Base-by-base conservation (phyloP, 2,329 filamentous ascomycete genomes). In the Ascochyta clinopodiicola region DNA sequence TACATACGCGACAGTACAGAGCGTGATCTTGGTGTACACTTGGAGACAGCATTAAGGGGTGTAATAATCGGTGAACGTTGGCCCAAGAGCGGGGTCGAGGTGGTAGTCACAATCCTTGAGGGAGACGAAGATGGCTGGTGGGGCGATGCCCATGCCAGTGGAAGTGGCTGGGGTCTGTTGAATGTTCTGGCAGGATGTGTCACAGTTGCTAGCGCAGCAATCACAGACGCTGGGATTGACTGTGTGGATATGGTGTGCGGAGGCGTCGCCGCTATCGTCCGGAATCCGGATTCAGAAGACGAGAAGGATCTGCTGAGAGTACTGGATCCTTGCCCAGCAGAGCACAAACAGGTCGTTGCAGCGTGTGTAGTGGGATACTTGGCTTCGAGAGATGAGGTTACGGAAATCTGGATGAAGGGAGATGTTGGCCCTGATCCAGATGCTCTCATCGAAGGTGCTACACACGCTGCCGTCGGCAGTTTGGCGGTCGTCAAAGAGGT, bases 11-110 rank as follows among this genome's bases (percentile, higher is more conserved):
- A 98, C 74, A 83, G 88, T 15, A 88, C 84, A 59, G 95, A 99
- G 78, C 86, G 93, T 45, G 95, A 99, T 72, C 82, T 99, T 2
- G 91, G 91, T 12, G 89, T 93, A 10, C 94, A 98, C 73, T 81
- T 99, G 3, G 93, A 98, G 76, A 94, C 92, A 15, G 93, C 95
- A 24, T 81, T 99, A 45, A 86, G 92, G 31, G 94, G 94, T 1
- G 90, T 92, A 7, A 87, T 98, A 45, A 94, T 98, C 70, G 92
- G 92, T 13, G 93, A 97, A 73, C 84, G 94, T 54, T 99, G 94
- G 91, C 95, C 95, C n/a, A 99, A 99, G 81, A 96, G 92, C 74
- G 93, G 92, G 39, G 88, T 96, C n/a, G 95, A 99, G 73, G 88
- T 99, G 36, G 88, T 96, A 17, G 87, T 99, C 44, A 97, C 92